Evolutionary conservation across 169 alveolate genomes (phyloP), one percentile per base, ranked within the genome.

Genomic region (Cryptosporidium baileyi): DNA sequence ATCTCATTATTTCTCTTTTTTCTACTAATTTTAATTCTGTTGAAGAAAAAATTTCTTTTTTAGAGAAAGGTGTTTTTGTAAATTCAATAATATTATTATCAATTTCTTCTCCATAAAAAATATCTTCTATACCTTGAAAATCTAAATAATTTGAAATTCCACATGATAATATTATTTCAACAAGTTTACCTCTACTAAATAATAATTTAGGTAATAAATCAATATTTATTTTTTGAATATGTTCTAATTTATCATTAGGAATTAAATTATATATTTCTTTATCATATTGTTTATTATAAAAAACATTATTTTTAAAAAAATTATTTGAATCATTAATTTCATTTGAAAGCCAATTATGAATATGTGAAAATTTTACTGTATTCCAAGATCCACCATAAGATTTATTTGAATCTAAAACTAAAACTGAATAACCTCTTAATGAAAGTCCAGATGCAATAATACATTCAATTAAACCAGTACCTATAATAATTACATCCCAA

Each of bases 381-480:
- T 74, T 74, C 47, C 36, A 34, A 36, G 36, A 36, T 24, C 74
- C 67, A 22, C 85, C 85, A 74, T 74, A 74, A 13, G 85, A 19
- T 22, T 22, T n/a, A 41, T 51, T 57, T 1, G 63, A n/a, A 17
- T 74, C 85, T 17, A 74, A 24, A 38, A 54, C 74, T 3, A 74
- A 36, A 3, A 74, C 85, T 2, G 63, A 52, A 26, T 54, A 54
- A n/a, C 85, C 85, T n/a, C 60, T 74, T 22, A 51, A 32, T 4
- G 85, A 74, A 15, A 74, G 60, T 13, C 85, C 85, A 17, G 85
- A 51, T 3, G 85, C 85, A 38, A 74, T 60, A 24, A 74, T 57
- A 19, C 85, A n/a, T 24, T 74, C 85, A 5, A 59, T 36, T 43
- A 74, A 24, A n/a, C 85, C 85, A 8, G 85, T 74, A 0, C 85